A percentile compares a stretch with the other conserved stretches of the same genome.
Evolutionary conservation across 352 stramenopile species (phyloP).

Genomic region (Phytophthora chlamydospora): DNA sequence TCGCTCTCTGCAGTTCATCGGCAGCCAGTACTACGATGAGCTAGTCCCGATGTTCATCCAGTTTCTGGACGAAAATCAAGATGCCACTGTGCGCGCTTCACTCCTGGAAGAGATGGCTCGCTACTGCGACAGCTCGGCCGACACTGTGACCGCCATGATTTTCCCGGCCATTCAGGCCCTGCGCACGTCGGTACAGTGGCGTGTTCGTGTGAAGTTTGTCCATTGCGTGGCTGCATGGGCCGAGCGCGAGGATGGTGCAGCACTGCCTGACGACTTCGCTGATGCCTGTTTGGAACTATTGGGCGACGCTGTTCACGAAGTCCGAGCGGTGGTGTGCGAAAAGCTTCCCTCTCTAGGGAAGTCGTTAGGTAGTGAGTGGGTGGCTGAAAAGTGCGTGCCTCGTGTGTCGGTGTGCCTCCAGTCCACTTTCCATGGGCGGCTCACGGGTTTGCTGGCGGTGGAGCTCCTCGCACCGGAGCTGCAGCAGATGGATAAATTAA

Average conservation of each 20-base stretch:
- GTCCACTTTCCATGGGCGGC: constrained; percentile 72
- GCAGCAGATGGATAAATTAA: constrained; percentile 72
- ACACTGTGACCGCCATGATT: constrained; percentile 72
- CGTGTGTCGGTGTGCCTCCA: constrained; percentile 67
- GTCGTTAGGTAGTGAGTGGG: constrained; percentile 80
- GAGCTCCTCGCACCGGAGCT: constrained; percentile 69
- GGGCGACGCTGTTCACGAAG: constrained; percentile 71
- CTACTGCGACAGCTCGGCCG: constrained; percentile 71
- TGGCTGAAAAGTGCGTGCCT: constrained; percentile 71
- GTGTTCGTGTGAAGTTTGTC: constrained; percentile 86
- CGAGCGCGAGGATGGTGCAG: constrained; percentile 61
- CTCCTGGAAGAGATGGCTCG: constrained; percentile 85
- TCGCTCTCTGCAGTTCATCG: constrained; percentile 72
- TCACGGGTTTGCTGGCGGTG: constrained; percentile 74
- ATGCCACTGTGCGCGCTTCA: constrained; percentile 75
- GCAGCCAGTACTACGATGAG: constrained; percentile 75
- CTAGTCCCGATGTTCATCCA: constrained; percentile 86
- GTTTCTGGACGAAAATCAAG: constrained; percentile 82
- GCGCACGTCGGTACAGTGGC: constrained; percentile 74
- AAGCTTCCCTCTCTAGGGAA: constrained; percentile 70
- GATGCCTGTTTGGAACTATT: constrained; percentile 75
- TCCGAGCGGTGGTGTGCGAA: constrained; percentile 66
- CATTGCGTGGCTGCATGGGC: constrained; percentile 86
- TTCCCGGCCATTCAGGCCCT: constrained; percentile 75
- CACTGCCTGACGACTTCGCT: constrained; percentile 71